These are phyloP conservation scores for Leccinum pachyderme DNA, from an alignment of 1,284 basidiomycete genomes.

Conservation along the genomic window DNA sequence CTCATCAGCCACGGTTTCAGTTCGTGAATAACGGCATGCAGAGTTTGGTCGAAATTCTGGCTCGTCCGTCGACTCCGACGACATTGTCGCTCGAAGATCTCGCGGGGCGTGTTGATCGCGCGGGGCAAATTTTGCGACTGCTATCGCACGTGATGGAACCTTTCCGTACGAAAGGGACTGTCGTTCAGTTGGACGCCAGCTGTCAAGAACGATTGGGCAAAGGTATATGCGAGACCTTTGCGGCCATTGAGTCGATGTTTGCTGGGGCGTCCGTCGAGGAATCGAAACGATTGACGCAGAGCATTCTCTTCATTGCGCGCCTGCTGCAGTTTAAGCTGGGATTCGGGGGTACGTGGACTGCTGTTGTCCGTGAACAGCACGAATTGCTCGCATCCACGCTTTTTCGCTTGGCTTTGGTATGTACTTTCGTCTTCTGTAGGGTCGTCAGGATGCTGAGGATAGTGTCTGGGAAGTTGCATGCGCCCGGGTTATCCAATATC, in stretches of 20 bases:
- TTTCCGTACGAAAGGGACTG: slow-evolving; percentile 43
- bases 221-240: slow-evolving; percentile 46
- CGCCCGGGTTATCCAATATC: slow-evolving; percentile 43
- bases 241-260: slow-evolving; percentile 40
- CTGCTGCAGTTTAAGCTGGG: slow-evolving; percentile 71
- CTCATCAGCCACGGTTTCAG: slow-evolving; percentile 35
- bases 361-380: slow-evolving; percentile 47
- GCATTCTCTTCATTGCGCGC: slow-evolving; percentile 54
- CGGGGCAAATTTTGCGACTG: slow-evolving; percentile 68
- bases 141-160: slow-evolving; percentile 67
- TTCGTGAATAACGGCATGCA: slow-evolving; percentile 74
- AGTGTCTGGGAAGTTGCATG: slow-evolving; percentile 42
- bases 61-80: slow-evolving; percentile 32
- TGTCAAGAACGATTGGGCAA: slow-evolving; percentile 58
- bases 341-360: slow-evolving; percentile 60
- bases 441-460: slow-evolving; percentile 9
- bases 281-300: slow-evolving; percentile 27
- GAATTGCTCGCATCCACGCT: slow-evolving; percentile 45
- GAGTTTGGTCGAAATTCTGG: slow-evolving; percentile 59
- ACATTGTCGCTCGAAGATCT: slow-evolving; percentile 31
- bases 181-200: slow-evolving; percentile 49
- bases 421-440: slow-evolving; percentile 24
- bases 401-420: slow-evolving; percentile 56
- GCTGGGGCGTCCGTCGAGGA: slow-evolving; percentile 14
- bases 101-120: slow-evolving; percentile 46